phyloP scores from a whole-genome alignment of 2,329 filamentous ascomycete species.

The Exophiala aquamarina region DNA sequence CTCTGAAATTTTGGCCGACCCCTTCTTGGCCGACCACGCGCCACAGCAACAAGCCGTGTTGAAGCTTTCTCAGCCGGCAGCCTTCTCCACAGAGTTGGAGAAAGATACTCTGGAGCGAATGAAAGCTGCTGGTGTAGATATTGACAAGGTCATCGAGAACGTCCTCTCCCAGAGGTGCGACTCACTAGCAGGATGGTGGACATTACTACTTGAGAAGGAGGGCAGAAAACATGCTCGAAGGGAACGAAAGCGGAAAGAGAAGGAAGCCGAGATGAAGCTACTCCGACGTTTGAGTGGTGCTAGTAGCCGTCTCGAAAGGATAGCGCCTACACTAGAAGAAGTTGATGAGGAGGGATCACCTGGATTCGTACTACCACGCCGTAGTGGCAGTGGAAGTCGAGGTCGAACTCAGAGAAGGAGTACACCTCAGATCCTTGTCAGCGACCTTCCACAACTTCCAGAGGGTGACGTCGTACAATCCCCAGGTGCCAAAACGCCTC shows the following conservation, averaged over 20 bases:
- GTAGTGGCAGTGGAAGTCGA: conserved; percentile 55
- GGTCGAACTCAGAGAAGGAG: conserved; percentile 78
- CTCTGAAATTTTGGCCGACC: conserved; percentile 80
- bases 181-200: conserved; percentile 92
- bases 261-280: conserved; percentile 76
- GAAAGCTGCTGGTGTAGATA: conserved; percentile 89
- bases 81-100: conserved; percentile 82
- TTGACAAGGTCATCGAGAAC: conserved; percentile 91
- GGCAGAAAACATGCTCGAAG: conserved; percentile 77
- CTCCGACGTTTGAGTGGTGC: conserved; percentile 82
- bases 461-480: conserved; percentile 55
- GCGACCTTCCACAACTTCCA: conserved; percentile 75
- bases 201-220: conserved; percentile 89
- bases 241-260: conserved; percentile 81
- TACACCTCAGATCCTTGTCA: conserved; percentile 59
- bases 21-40: conserved; percentile 84
- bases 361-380: conserved; percentile 42
- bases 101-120: conserved; percentile 90
- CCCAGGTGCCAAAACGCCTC: conserved; percentile 48
- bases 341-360: conserved; percentile 72
- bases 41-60: conserved; percentile 86
- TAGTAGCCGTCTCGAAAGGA: conserved; percentile 78
- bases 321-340: conserved; percentile 74
- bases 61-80: conserved; percentile 73
- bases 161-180: conserved; percentile 89